Base-by-base conservation (phyloP, 768 basidiomycete genomes). In the Boletus huronensis region DNA sequence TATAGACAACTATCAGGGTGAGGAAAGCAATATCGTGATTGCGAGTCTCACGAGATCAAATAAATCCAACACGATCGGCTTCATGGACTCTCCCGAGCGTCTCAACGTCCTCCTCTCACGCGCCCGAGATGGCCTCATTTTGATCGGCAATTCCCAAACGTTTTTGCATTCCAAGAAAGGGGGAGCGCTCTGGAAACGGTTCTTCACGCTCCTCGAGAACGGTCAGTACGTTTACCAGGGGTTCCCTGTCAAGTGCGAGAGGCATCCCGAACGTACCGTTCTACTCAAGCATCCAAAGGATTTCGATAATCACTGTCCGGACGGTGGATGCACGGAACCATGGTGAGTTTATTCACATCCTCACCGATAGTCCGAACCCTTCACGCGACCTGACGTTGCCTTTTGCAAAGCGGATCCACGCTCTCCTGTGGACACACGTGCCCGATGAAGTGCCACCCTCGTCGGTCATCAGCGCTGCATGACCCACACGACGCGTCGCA, bases 1-100 rank as follows among this genome's bases (percentile, higher is more conserved):
- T 17, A 10, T 51, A 87, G 87, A 88, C 56, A 88, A 88, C 60
- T 88, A 87, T 56, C 87, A 88, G 59, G 87, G 87, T 10, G 87
- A 88, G 60, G 86, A 88, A 63, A 82, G 82, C 49, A 77, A 87
- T 25, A 82, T 89, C 47, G 84, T 88, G 21, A 70, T 88, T 25
- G 74, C 75, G 6, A 81, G 79, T 6, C 67, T 88, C 11, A 85
- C 83, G 0, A 65, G 87, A 39, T 85, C 85, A 60, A 88, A 88
- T 55, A 8, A 70, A 0, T 61, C 70, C 0, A 64, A 77, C 47
- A 75, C 82, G 54, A 88, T 88, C 34, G 87, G 87, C 0, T 88
- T 88, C 69, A 87, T 88, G 85, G 77, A 69, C 46, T 75, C 85
- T 3, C 81, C 83, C 0, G 83, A 88, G 67, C 80, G 87, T 10